Percentiles rank a stretch among this genome's conserved stretches.
Evolutionary conservation across 2,329 filamentous ascomycete species (phyloP).

Genomic region (Talaromyces verruculosus): DNA sequence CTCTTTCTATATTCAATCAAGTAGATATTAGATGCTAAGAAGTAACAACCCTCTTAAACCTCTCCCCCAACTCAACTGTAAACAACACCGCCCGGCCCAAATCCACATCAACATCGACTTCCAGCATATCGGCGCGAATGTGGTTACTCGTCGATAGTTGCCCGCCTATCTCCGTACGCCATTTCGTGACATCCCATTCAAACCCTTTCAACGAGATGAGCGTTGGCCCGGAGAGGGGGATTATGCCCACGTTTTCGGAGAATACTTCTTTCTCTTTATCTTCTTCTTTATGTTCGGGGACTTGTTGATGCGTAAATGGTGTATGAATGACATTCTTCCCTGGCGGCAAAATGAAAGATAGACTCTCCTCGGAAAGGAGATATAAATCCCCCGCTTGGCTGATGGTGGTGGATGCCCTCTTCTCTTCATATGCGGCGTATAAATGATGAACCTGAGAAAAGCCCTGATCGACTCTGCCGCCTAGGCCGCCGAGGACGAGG

Average conservation of each 20-base stretch:
- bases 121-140: constrained; percentile 60
- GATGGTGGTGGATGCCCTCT: constrained; percentile 36
- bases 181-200: constrained; percentile 85
- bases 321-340: constrained; percentile 69
- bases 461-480: constrained; percentile 88
- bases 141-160: constrained; percentile 80
- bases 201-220: constrained; percentile 77
- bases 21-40: not conserved
- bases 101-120: constrained; percentile 57
- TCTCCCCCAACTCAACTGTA: constrained; percentile 63
- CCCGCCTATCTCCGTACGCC: constrained; percentile 74
- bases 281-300: constrained; percentile 19
- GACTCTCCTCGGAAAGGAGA: constrained; percentile 75
- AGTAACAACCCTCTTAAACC: constrained; percentile 32
- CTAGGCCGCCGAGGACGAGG: constrained; percentile 79
- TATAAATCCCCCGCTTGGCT: constrained; percentile 54
- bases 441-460: constrained; percentile 87
- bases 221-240: constrained; percentile 78
- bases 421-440: constrained; percentile 48
- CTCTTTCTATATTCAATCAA: not conserved
- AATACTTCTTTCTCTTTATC: constrained; percentile 49
- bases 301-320: constrained; percentile 41
- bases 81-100: constrained; percentile 63
- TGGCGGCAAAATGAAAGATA: constrained; percentile 76
- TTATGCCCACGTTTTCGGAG: constrained; percentile 77